Evolutionary conservation across 164 flowering plant genomes (phyloP).

Genomic region (Aristolochia californica): DNA sequence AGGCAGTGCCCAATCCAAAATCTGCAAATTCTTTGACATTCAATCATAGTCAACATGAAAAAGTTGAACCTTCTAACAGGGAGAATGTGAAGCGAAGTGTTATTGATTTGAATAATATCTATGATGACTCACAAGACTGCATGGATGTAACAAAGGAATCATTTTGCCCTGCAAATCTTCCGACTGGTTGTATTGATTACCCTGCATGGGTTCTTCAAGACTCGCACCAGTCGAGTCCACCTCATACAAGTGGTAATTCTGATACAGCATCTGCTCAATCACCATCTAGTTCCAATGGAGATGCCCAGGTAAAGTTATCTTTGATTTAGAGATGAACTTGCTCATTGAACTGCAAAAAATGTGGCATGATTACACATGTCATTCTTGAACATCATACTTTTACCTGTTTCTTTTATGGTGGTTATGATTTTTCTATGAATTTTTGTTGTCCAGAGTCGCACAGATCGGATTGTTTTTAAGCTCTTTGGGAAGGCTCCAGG

Average conservation of each 20-base stretch:
- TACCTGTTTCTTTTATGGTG: neutral
- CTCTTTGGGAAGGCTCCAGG: constrained; percentile 75
- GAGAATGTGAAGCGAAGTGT: constrained; percentile 29
- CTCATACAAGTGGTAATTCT: constrained; percentile 80
- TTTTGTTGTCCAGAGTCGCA: constrained; percentile 45
- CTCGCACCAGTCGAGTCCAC: constrained; percentile 52
- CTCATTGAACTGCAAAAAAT: neutral
- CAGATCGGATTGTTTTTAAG: constrained; percentile 79
- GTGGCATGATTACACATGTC: neutral
- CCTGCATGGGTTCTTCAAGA: constrained; percentile 44
- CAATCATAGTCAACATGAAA: constrained; percentile 15
- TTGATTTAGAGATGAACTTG: neutral
- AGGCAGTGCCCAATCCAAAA: constrained; percentile 10
- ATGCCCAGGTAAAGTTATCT: constrained; percentile 87
- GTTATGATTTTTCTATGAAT: neutral
- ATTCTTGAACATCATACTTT: neutral
- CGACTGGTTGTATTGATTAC: no score
- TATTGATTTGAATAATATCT: constrained; percentile 71
- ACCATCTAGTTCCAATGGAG: constrained; percentile 86
- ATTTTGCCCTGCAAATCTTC: no score
- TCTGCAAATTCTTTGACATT: constrained; percentile 9
- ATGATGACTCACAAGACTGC: constrained; percentile 52
- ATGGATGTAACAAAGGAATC: constrained; percentile 32
- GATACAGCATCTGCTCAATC: constrained; percentile 74
- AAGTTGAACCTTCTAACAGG: constrained; percentile 13